Evolutionary conservation across 306 rosid genomes (phyloP).

Genomic region (Hylodesmum podocarpum): DNA sequence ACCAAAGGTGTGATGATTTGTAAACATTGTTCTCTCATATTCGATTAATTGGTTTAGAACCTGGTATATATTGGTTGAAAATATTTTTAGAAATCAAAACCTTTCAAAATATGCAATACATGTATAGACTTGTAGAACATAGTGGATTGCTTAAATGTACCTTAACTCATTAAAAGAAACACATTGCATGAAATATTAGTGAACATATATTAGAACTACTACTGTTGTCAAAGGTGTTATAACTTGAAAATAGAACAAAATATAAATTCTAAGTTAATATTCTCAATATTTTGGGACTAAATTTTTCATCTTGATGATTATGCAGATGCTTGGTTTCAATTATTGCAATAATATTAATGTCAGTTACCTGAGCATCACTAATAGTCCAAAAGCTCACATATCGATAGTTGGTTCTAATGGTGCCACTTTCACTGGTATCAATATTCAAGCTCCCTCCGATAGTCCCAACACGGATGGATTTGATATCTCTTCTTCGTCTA

Average conservation of each 20-base stretch:
- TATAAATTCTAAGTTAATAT: no score
- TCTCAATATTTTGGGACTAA: not conserved
- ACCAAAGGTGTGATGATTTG: not conserved
- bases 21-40: not conserved
- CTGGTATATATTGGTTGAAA: not conserved
- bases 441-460: conserved; percentile 14
- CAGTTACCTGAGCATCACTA: not conserved
- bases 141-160: no score
- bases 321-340: not conserved
- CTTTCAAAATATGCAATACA: not conserved
- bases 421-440: not conserved
- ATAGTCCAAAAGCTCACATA: conserved; percentile 37
- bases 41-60: not conserved
- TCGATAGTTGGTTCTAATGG: not conserved
- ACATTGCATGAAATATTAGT: no score
- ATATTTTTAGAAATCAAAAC: no score
- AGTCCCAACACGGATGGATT: conserved; percentile 56
- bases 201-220: no score
- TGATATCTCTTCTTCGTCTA: conserved; percentile 1
- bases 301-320: not conserved
- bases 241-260: no score
- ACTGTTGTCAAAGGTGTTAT: no score
- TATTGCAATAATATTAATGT: conserved; percentile 17
- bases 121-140: no score
- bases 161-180: no score